A percentile compares a stretch with the other conserved stretches of the same genome.
These are phyloP conservation scores for Mrakia gelida DNA, from an alignment of 768 basidiomycete species.

Conservation along the genomic window DNA sequence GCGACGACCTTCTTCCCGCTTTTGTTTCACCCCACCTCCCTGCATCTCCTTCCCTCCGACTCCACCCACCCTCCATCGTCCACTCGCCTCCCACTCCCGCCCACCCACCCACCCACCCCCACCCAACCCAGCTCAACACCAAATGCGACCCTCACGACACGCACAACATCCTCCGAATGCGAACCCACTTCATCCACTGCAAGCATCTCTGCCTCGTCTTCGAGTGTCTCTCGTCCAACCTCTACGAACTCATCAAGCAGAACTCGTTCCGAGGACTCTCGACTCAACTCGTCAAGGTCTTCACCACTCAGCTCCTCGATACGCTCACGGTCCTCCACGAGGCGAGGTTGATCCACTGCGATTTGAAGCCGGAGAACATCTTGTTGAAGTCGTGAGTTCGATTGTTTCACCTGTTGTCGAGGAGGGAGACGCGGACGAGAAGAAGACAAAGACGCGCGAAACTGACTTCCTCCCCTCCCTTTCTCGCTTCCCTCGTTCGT, in stretches of 20 bases:
- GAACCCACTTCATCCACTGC: conserved; percentile 94
- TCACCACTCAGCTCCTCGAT: conserved; percentile 91
- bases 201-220: conserved; percentile 97
- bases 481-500: background rate
- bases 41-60: too few relatives aligned
- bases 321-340: conserved; percentile 89
- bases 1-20: background rate
- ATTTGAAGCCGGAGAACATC: conserved; percentile 98
- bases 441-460: too few relatives aligned
- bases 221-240: conserved; percentile 90
- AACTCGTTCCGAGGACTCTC: conserved; percentile 97
- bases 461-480: background rate
- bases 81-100: too few relatives aligned
- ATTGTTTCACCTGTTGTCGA: conserved; percentile 33
- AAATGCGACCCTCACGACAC: conserved; percentile 88
- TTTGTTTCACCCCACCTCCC: too few relatives aligned
- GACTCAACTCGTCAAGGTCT: conserved; percentile 96
- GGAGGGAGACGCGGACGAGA: background rate
- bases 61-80: too few relatives aligned
- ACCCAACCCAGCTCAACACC: conserved; percentile 70
- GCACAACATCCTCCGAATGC: conserved; percentile 91
- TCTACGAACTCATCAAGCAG: conserved; percentile 99
- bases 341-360: conserved; percentile 93
- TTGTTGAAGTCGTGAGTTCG: conserved; percentile 78
- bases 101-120: too few relatives aligned